These are phyloP conservation scores for Halophytophthora polymorphica DNA, from an alignment of 352 stramenopile species.

Conservation along the genomic window DNA sequence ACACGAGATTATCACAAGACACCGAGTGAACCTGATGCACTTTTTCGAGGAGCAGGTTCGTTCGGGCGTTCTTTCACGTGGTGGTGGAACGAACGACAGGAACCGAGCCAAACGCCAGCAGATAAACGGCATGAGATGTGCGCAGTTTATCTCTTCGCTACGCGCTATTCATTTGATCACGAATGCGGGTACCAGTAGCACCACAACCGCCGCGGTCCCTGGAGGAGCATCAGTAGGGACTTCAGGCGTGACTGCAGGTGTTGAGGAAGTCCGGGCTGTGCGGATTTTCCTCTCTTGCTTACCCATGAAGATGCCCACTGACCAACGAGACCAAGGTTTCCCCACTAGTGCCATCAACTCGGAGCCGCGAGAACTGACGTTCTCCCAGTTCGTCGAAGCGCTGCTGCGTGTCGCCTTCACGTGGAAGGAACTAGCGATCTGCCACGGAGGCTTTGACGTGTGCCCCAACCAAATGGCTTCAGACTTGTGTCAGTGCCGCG, in stretches of 20 bases:
- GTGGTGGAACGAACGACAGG: conserved; percentile 13
- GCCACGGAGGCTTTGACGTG: conserved; percentile 46
- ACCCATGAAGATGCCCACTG: conserved; percentile 17
- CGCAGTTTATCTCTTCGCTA: conserved; percentile 31
- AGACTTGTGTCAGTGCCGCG: conserved; percentile 36
- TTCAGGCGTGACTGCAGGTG: conserved; percentile 4
- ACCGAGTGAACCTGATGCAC: conserved; percentile 27
- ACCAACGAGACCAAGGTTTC: conserved; percentile 7
- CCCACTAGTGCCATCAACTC: conserved; percentile 4
- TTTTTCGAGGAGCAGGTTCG: conserved; percentile 44
- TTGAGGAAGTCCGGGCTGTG: conserved; percentile 53
- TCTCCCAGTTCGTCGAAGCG: conserved; percentile 53
- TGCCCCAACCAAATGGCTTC: conserved; percentile 49
- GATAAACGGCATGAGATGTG: conserved; percentile 20
- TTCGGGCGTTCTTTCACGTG: conserved; percentile 5
- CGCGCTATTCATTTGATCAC: conserved; percentile 29
- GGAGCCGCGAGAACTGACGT: conserved; percentile 29
- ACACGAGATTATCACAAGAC: conserved; percentile 24
- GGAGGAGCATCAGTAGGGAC: conserved; percentile 6
- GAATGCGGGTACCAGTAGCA: neutral
- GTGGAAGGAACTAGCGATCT: conserved; percentile 48
- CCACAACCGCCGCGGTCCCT: neutral
- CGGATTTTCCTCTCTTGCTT: conserved; percentile 64
- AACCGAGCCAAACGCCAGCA: conserved; percentile 4
- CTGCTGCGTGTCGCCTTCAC: conserved; percentile 44